Base-by-base conservation (phyloP, 176 grass and related monocot species). In the Tillandsia leiboldiana region DNA sequence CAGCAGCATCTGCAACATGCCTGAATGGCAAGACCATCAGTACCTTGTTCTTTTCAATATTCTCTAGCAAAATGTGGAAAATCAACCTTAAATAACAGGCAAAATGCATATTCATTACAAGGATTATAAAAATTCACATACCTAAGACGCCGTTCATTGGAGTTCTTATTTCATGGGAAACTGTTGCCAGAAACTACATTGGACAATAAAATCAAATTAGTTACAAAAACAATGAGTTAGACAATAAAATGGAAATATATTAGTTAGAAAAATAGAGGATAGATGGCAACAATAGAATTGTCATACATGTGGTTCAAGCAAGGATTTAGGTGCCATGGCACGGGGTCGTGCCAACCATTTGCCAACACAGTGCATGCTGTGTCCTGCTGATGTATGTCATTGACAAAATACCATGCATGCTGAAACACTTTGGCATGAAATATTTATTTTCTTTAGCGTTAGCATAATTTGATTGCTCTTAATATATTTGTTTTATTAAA, bases 111-210 rank as follows among this genome's bases (percentile, higher is more conserved):
- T 58, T 49, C 63, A 69, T 56, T 71, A 53, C 4, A 78, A 53
- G 65, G 15, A 28, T 53, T 50, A 22, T 48, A 71, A 72, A 27
- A 52, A 48, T 15, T 26, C 5, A 83, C 79, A 78, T 66, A 92
- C 90, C 90, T 88, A 92, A 74, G 74, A 92, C 90, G 64, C 90
- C 85, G 76, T 92, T 86, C 90, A 92, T 92, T 73, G 83, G 90
- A 75, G 90, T 92, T 78, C 90, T 78, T 62, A 92, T 92, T 79
- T 92, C 90, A 70, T 92, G 85, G 51, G 90, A 92, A 86, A 92
- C 85, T 66, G 85, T 92, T 67, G 90, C 90, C 50, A 92, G 82
- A 88, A 92, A 92, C 90, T 92, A 74, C 82, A 86, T 70, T 26
- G 53, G 42, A 83, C 23, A 75, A 27, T 18, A 86, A 83, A 22